Conservation (phyloP, 305 asterid genomes). For the Fraxinus floribunda region DNA sequence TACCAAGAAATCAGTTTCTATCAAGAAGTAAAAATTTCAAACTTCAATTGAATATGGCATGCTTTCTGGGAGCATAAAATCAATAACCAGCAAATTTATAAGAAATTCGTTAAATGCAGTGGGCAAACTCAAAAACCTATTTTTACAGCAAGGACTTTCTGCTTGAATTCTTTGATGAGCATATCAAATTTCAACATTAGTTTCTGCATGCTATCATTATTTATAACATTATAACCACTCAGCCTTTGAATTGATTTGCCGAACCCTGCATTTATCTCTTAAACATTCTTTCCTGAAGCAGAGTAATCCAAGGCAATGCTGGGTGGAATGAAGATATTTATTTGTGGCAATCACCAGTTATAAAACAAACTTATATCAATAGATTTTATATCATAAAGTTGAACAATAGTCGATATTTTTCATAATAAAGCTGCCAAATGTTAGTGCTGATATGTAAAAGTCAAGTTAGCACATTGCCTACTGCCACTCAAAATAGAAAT, state of each 20-base stretch:
- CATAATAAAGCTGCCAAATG: not conserved
- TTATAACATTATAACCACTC: not conserved
- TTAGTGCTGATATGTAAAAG: not conserved
- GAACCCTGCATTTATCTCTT: not conserved
- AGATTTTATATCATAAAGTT: not conserved
- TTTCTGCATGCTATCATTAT: not conserved
- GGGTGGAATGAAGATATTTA: not conserved
- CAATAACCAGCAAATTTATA: not conserved
- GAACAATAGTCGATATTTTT: not conserved
- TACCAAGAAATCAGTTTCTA: conserved; percentile 1
- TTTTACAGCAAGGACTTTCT: not conserved
- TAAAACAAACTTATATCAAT: not conserved
- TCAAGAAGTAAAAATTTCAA: not conserved
- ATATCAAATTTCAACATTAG: not conserved
- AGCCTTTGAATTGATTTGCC: not conserved
- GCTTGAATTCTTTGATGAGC: not conserved
- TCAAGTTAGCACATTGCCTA: not conserved
- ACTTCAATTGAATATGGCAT: not conserved
- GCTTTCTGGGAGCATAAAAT: not conserved
- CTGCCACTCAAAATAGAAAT: not conserved
- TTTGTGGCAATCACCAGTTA: not conserved
- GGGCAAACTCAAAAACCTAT: not conserved
- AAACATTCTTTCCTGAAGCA: not conserved
- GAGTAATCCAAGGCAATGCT: not conserved
- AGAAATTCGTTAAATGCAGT: not conserved